Base-by-base conservation (phyloP, 768 basidiomycete species). In the Lentinula raphanica region DNA sequence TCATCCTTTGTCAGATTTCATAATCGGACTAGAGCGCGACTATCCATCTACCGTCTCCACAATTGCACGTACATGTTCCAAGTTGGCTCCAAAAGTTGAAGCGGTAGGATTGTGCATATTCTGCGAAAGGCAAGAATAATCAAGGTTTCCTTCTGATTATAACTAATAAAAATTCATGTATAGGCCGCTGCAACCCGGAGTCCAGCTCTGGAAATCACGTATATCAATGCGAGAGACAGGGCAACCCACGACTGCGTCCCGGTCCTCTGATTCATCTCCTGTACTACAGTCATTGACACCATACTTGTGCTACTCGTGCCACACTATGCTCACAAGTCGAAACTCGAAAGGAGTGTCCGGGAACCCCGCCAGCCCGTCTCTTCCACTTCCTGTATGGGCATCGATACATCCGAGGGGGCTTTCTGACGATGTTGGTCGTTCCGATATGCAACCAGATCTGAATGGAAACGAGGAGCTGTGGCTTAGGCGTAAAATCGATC, bases 21-120 rank as follows among this genome's bases (percentile, higher is more conserved):
- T 94, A 58, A 71, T 87, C 19, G 86, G 90, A 2, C 67, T 94
- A 28, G 92, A 94, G 70, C 82, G 79, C 51, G 86, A 92, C 67
- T 94, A 88, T 67, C 92, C 92, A 3, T 90, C 91, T 0, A 94
- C 92, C 0, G 92, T 93, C 11, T 92, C 90, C 7, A 85, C 92
- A 0, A 88, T 94, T 50, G 84, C 84, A 23, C 82, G 88, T 35
- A 93, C 92, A 1, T 90, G 88, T 64, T 84, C 79, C 5, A 94
- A 94, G 69, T 70, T 94, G 27, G 78, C 84, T 8, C 84, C 92
- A 0, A 92, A 88, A 67, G 72, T 35, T 4, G 74, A 70, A 2
- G 72, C 82, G 0, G 69, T 70, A 7, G 76, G 73, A 0, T 65
- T 62, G 6, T 93, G 91, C 66, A 63, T 79, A 12, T 67, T 92